Evolutionary conservation across 306 rosid genomes (phyloP).

Genomic region (Cicer chorassanicum): DNA sequence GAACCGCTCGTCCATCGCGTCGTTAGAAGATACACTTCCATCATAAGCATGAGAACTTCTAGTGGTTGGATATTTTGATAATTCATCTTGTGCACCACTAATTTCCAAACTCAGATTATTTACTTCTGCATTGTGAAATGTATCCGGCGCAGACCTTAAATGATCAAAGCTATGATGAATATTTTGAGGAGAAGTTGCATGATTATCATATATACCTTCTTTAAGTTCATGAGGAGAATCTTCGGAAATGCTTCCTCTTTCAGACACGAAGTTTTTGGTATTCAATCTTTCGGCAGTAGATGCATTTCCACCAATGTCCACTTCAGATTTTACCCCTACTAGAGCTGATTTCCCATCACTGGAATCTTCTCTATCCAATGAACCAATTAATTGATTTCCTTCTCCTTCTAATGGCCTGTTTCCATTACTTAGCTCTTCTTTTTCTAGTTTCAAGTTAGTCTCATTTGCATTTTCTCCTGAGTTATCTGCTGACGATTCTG

Average conservation of each 20-base stretch:
- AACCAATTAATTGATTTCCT: constrained; percentile 35
- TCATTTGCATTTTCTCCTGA: constrained; percentile 44
- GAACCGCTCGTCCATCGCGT: constrained; percentile 62
- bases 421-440: constrained; percentile 43
- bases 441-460: constrained; percentile 41
- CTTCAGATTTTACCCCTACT: constrained; percentile 47
- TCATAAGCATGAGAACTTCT: constrained; percentile 70
- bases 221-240: constrained; percentile 21
- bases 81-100: constrained; percentile 47
- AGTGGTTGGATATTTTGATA: constrained; percentile 57
- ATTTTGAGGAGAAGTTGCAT: constrained; percentile 47
- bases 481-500: constrained; percentile 43
- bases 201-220: constrained; percentile 30
- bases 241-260: constrained; percentile 46
- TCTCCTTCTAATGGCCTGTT: constrained; percentile 36
- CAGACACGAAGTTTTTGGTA: constrained; percentile 37
- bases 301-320: constrained; percentile 42
- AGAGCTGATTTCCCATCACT: constrained; percentile 41
- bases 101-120: constrained; percentile 56
- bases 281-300: constrained; percentile 49
- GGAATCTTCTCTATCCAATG: constrained; percentile 30
- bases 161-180: constrained; percentile 39
- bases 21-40: constrained; percentile 77
- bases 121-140: constrained; percentile 46
- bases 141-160: constrained; percentile 47